Evolutionary conservation across 1,139 yeast species (phyloP), one percentile per base, ranked within the genome.

Genomic region (Zhuliangozyma parablackwelliae): DNA sequence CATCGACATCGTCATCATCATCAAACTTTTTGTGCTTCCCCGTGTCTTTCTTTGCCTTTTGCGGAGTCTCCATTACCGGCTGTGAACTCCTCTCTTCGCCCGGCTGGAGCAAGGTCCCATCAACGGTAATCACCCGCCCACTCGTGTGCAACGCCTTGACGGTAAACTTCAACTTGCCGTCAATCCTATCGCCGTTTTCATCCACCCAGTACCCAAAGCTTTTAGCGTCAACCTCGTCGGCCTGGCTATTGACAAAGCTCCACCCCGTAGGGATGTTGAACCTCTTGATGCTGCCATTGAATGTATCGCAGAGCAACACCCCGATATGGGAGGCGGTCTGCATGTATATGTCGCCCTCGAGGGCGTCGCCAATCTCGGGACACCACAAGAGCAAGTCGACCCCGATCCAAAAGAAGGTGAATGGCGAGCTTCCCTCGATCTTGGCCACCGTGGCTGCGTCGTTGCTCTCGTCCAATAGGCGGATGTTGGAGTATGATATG

Each of bases 301-400:
- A 92, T 1, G 95, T 87, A 61, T 92, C 97, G 57, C 87, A 92
- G 37, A 92, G 73, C 49, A 92, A 73, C 46, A 92, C 69, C 43
- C 97, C 97, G 53, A 94, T 82, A 56, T 92, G 98, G 7, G 96
- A 84, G 11, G 96, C 96, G 1, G 97, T 83, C 65, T 90, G 97
- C 76, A 92, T 80, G 64, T 88, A 88, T 40, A 86, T 75, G 65
- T 80, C 75, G 6, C 98, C 98, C 56, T 90, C 95, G 26, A 90
- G 62, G 2, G 70, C 65, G 53, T 92, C 97, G 6, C 95, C 96
- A 10, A 80, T 71, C 49, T 78, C 78, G 5, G 98, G 98, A 52
- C 76, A 78, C 97, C 98, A 92, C 37, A 89, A 75, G 41, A 89
- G 69, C 32, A 92, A 69, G 42, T 88, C 94, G n/a, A 84, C 95